A percentile compares a stretch with the other conserved stretches of the same genome.
phyloP scores from a whole-genome alignment of 164 flowering plant genomes.

The Akebia trifoliata region DNA sequence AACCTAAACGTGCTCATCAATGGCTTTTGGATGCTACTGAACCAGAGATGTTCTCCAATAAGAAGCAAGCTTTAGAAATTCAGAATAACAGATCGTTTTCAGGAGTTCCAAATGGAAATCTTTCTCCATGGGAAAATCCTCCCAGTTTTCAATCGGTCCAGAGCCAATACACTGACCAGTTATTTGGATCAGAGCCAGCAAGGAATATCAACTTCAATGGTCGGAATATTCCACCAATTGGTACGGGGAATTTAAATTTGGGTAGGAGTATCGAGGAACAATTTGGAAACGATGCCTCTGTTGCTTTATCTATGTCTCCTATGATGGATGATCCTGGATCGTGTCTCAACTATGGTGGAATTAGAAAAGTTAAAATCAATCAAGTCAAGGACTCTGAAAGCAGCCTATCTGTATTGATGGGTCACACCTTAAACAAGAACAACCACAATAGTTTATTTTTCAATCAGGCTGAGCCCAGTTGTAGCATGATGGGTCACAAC shows the following conservation, averaged over 20 bases:
- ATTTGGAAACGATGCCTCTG: slow-evolving; percentile 30
- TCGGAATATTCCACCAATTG: slow-evolving; percentile 11
- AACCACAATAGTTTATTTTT: slow-evolving; percentile 6
- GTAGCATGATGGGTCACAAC: too few relatives aligned
- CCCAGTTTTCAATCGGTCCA: slow-evolving; percentile 25
- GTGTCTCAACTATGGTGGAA: slow-evolving; percentile 18
- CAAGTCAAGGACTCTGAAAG: slow-evolving; percentile 7
- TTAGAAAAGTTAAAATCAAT: slow-evolving; percentile 45
- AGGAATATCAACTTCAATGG: slow-evolving; percentile 11
- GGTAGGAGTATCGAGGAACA: slow-evolving; percentile 26
- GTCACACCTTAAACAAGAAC: slow-evolving; percentile 3
- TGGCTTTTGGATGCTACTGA: slow-evolving; percentile 43
- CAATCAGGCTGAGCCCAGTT: slow-evolving; percentile 25
- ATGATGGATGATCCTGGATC: slow-evolving; percentile 14
- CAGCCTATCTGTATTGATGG: slow-evolving; percentile 9
- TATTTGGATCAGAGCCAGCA: slow-evolving; percentile 36
- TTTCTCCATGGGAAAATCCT: slow-evolving; percentile 37
- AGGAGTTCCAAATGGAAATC: slow-evolving; percentile 19
- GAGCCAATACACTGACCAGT: slow-evolving; percentile 32
- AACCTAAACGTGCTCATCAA: slow-evolving; percentile 33
- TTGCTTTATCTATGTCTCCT: slow-evolving; percentile 44
- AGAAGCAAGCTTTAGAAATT: slow-evolving; percentile 28
- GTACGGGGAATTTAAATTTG: slow-evolving; percentile 16
- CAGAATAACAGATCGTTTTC: slow-evolving; percentile 21
- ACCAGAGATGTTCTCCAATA: slow-evolving; percentile 25